Percentiles rank a stretch among this genome's conserved stretches.
Conservation (phyloP, 2,329 filamentous ascomycete species). For the Fusarium decemcellulare region DNA sequence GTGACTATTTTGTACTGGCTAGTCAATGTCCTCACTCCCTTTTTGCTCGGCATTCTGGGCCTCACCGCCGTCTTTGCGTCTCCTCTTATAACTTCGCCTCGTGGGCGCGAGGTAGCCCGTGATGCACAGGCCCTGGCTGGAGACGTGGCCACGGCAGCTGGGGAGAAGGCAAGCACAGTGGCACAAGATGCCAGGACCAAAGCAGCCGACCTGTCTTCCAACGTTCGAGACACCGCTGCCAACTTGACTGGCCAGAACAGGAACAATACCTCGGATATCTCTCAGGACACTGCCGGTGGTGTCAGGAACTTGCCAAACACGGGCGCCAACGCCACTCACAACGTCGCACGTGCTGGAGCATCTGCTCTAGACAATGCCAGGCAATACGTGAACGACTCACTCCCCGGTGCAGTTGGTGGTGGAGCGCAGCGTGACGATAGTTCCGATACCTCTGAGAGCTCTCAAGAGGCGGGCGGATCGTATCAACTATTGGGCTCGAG, state of each 20-base stretch:
- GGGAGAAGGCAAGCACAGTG: conserved; percentile 26
- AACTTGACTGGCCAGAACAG: conserved; percentile 8
- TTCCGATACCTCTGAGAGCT: no score
- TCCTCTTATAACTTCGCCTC: conserved; percentile 31
- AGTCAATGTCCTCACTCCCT: conserved; percentile 31
- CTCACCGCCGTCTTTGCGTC: conserved; percentile 29
- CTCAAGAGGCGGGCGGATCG: no score
- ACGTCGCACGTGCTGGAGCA: no score
- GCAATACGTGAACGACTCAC: no score
- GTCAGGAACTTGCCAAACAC: background rate
- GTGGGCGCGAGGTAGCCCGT: conserved; percentile 21
- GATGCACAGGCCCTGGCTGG: conserved; percentile 25
- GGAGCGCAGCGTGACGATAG: no score
- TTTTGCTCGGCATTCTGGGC: conserved; percentile 28
- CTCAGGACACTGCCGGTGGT: background rate
- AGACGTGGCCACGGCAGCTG: conserved; percentile 25
- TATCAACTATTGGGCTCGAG: no score
- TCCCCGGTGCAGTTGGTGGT: no score
- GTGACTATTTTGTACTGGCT: conserved; percentile 27
- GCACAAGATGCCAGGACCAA: conserved; percentile 29
- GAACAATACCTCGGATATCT: background rate
- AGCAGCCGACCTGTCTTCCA: conserved; percentile 25
- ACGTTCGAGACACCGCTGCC: conserved; percentile 25
- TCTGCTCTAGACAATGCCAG: no score
- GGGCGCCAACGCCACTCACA: background rate